These are phyloP conservation scores for Leishmania gerbilli DNA, from an alignment of 208 protist genomes.

Conservation along the genomic window DNA sequence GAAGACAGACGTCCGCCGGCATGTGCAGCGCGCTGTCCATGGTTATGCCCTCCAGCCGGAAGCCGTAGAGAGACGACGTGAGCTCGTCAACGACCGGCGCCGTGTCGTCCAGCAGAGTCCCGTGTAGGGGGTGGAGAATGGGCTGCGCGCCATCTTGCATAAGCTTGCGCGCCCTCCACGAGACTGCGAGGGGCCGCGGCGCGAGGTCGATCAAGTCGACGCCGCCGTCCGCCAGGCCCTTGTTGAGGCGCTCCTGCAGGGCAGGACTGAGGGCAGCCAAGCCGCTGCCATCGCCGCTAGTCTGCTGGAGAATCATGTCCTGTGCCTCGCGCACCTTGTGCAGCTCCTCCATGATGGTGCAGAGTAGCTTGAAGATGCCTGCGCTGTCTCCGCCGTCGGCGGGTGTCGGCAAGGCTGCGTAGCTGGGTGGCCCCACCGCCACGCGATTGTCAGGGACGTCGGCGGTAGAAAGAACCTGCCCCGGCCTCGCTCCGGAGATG, in stretches of 20 bases:
- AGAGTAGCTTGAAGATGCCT: constrained; percentile 81
- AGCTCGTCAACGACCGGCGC: constrained; percentile 36
- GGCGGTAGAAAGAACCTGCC: constrained; percentile 26
- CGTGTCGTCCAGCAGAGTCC: constrained; percentile 61
- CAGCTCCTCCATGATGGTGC: constrained; percentile 87
- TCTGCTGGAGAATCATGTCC: constrained; percentile 48
- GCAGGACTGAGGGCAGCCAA: constrained; percentile 39
- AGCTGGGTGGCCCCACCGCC: not conserved
- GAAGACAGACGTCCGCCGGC: constrained; percentile 73
- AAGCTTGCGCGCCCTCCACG: constrained; percentile 57
- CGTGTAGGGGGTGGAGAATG: constrained; percentile 73
- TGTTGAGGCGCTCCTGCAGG: constrained; percentile 47
- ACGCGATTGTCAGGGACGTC: constrained; percentile 4
- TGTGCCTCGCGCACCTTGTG: constrained; percentile 74
- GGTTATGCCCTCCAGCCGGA: constrained; percentile 89
- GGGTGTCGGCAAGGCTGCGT: not conserved
- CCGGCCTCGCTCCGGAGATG: not conserved
- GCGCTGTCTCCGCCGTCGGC: constrained; percentile 8
- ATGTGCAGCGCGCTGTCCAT: constrained; percentile 59
- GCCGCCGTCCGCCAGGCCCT: constrained; percentile 45
- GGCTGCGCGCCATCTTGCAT: constrained; percentile 74
- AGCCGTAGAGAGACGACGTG: constrained; percentile 60
- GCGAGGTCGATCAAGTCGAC: constrained; percentile 73
- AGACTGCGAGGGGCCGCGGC: constrained; percentile 67
- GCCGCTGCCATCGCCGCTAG: constrained; percentile 9